These are phyloP conservation scores for cucumber (Cucumis sativus) DNA, from an alignment of 306 rosid species.

Conservation along the genomic window DNA sequence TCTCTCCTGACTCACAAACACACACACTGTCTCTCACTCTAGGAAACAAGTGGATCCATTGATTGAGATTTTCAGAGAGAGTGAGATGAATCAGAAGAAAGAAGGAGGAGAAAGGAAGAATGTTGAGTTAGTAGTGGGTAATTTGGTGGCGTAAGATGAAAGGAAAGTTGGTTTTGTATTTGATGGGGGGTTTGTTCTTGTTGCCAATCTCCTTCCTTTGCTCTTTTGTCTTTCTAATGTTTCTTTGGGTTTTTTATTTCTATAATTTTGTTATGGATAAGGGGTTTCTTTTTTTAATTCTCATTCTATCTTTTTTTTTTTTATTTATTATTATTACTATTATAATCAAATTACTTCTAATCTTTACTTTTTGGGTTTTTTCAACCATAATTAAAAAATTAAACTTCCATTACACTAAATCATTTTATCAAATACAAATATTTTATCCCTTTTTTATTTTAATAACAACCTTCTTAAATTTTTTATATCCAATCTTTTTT, in stretches of 20 bases:
- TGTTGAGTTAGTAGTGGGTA: conserved; percentile 9
- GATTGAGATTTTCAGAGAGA: conserved; percentile 6
- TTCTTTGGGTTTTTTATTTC: background rate
- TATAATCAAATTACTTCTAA: too few species aligned
- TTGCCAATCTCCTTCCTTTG: background rate
- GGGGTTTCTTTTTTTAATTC: background rate
- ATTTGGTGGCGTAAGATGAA: conserved; percentile 18
- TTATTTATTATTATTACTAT: too few species aligned
- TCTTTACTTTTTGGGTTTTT: too few species aligned
- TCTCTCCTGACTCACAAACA: background rate
- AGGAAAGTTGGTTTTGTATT: conserved; percentile 2
- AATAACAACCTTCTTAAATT: too few species aligned
- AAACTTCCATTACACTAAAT: too few species aligned
- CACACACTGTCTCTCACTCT: conserved; percentile 8
- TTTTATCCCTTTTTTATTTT: too few species aligned
- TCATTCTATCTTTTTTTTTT: background rate
- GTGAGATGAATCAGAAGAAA: conserved; percentile 9
- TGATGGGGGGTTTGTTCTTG: conserved; percentile 3
- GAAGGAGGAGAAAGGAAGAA: conserved; percentile 16
- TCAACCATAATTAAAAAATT: too few species aligned
- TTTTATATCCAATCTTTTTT: too few species aligned
- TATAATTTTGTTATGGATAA: background rate
- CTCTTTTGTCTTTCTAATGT: background rate
- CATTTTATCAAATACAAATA: too few species aligned
- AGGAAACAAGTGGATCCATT: conserved; percentile 5